phyloP scores from a whole-genome alignment of 2,329 filamentous ascomycete genomes.

The Thielaviopsis punctulata region DNA sequence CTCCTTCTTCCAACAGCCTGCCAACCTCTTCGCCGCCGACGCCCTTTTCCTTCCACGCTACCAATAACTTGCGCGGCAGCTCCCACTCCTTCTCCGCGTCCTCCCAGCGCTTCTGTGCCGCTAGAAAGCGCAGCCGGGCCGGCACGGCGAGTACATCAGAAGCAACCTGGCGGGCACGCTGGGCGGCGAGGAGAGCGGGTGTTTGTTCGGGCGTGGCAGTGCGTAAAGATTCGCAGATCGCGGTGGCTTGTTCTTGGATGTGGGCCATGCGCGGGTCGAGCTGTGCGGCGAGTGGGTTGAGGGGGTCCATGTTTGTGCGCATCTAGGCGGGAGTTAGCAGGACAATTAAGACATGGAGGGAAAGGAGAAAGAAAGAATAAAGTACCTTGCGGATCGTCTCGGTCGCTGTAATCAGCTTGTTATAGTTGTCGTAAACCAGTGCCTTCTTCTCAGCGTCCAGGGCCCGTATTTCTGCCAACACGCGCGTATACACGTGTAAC shows the following conservation, averaged over 20 bases:
- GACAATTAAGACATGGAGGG: not conserved
- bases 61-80: constrained; percentile 32
- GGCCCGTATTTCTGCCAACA: constrained; percentile 68
- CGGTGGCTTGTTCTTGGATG: constrained; percentile 46
- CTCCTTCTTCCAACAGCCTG: constrained; percentile 36
- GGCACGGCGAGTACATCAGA: constrained; percentile 45
- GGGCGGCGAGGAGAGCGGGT: constrained; percentile 17
- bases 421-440: constrained; percentile 96
- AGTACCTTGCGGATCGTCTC: constrained; percentile 73
- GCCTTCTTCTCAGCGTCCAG: constrained; percentile 94
- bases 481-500: constrained; percentile 49
- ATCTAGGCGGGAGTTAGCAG: constrained; percentile 30
- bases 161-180: constrained; percentile 37
- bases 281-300: constrained; percentile 56
- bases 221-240: constrained; percentile 36
- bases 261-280: constrained; percentile 57
- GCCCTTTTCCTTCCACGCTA: constrained; percentile 36
- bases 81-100: constrained; percentile 43
- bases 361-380: not conserved
- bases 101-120: constrained; percentile 40
- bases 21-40: constrained; percentile 37
- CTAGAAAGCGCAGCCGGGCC: constrained; percentile 37
- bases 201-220: constrained; percentile 28
- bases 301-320: constrained; percentile 63
- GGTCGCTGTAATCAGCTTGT: constrained; percentile 87